These are phyloP conservation scores for Ramularia endophylla DNA, from an alignment of 2,329 filamentous ascomycete genomes.

Conservation along the genomic window DNA sequence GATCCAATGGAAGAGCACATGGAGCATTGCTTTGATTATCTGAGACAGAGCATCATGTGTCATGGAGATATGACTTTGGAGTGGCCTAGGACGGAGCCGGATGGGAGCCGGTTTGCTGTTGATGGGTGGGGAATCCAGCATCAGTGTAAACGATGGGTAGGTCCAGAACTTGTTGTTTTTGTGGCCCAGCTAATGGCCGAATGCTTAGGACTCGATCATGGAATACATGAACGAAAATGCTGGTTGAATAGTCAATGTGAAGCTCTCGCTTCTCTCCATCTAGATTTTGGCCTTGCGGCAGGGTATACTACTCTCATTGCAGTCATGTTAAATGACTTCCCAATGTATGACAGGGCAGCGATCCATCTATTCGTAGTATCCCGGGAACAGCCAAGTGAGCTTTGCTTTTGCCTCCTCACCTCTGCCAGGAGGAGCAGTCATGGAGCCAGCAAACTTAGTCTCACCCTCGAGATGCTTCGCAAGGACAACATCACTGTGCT, in stretches of 20 bases:
- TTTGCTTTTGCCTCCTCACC: slow-evolving; percentile 69
- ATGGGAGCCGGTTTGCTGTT: not conserved
- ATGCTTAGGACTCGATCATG: slow-evolving; percentile 14
- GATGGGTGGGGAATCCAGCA: slow-evolving; percentile 4
- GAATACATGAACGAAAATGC: slow-evolving; percentile 13
- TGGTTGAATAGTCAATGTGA: slow-evolving; percentile 1
- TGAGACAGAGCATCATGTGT: slow-evolving; percentile 8
- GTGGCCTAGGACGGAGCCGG: slow-evolving; percentile 1
- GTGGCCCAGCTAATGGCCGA: not conserved
- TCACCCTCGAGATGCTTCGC: slow-evolving; percentile 77
- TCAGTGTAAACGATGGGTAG: slow-evolving; percentile 1
- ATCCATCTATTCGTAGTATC: slow-evolving; percentile 53
- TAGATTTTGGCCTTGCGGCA: slow-evolving; percentile 3
- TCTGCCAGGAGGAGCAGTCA: slow-evolving; percentile 73
- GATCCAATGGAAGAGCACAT: slow-evolving; percentile 1
- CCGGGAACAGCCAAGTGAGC: slow-evolving; percentile 81
- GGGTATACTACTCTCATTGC: slow-evolving; percentile 5
- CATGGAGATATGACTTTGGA: slow-evolving; percentile 6
- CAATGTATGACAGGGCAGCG: not conserved
- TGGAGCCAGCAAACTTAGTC: slow-evolving; percentile 71
- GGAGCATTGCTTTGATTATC: slow-evolving; percentile 8
- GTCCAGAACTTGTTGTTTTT: too few species aligned
- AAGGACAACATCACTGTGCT: slow-evolving; percentile 66
- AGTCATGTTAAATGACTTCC: not conserved
- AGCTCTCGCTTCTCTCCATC: slow-evolving; percentile 2